Evolutionary conservation across 768 basidiomycete species (phyloP).

Genomic region (Lactarius hatsudake): DNA sequence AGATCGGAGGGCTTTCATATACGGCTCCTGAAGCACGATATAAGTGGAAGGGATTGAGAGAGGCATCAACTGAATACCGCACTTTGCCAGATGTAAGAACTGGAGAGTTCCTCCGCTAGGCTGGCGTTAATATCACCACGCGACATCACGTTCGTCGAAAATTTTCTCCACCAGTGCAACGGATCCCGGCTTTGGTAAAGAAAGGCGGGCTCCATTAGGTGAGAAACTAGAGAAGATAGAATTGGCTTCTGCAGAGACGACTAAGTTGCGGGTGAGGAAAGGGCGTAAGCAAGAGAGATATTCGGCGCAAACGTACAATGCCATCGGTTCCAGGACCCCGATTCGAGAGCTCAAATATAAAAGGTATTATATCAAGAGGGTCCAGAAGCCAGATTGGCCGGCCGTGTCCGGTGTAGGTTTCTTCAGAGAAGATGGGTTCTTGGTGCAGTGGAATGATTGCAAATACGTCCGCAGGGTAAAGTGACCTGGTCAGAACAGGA

Average conservation of each 20-base stretch:
- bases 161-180: constrained; percentile 42
- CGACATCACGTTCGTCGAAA: constrained; percentile 39
- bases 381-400: constrained; percentile 48
- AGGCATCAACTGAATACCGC: constrained; percentile 18
- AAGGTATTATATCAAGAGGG: constrained; percentile 56
- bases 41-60: background rate
- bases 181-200: constrained; percentile 37
- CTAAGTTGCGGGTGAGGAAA: constrained; percentile 20
- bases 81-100: constrained; percentile 48
- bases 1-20: constrained; percentile 41
- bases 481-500: constrained; percentile 34
- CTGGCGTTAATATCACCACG: constrained; percentile 34
- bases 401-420: constrained; percentile 37
- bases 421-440: constrained; percentile 43
- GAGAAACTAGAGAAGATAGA: constrained; percentile 35
- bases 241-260: constrained; percentile 33
- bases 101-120: constrained; percentile 44
- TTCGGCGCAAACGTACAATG: constrained; percentile 1
- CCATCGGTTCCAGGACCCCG: constrained; percentile 9
- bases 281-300: background rate
- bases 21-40: constrained; percentile 36
- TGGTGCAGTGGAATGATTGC: constrained; percentile 48
- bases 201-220: constrained; percentile 34
- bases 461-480: constrained; percentile 44
- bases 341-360: constrained; percentile 38